Conservation (phyloP, 768 basidiomycete species). For the Leccinum subgranulosum region DNA sequence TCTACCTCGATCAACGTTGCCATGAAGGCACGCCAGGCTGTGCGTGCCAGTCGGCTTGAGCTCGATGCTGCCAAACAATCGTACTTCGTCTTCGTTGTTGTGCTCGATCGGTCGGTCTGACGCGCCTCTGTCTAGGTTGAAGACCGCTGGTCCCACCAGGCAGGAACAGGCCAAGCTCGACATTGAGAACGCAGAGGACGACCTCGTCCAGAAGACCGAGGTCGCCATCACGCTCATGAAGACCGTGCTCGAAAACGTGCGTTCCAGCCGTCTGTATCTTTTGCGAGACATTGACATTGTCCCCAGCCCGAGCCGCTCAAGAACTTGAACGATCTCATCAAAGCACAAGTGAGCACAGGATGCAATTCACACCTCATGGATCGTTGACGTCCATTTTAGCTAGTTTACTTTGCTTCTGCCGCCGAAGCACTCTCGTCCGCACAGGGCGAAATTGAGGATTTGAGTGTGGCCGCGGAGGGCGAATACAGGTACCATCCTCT, state of each 20-base stretch:
- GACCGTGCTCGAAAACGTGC: slow-evolving; percentile 94
- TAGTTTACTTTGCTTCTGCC: slow-evolving; percentile 69
- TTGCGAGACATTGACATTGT: background rate
- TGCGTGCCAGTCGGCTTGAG: slow-evolving; percentile 76
- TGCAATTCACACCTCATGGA: background rate
- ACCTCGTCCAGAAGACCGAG: slow-evolving; percentile 96
- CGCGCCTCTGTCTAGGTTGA: slow-evolving; percentile 53
- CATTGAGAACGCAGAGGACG: slow-evolving; percentile 92
- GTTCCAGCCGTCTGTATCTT: slow-evolving; percentile 25
- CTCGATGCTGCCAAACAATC: slow-evolving; percentile 88
- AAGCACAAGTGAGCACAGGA: slow-evolving; percentile 64
- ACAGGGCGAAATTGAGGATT: slow-evolving; percentile 91
- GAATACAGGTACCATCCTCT: slow-evolving; percentile 71
- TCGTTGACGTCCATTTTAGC: slow-evolving; percentile 36
- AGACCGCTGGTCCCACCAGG: slow-evolving; percentile 67
- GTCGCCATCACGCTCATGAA: slow-evolving; percentile 97
- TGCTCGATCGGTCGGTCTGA: background rate
- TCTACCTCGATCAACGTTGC: slow-evolving; percentile 82
- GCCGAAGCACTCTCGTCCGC: slow-evolving; percentile 79
- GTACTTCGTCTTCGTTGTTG: slow-evolving; percentile 40
- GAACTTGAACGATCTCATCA: slow-evolving; percentile 88
- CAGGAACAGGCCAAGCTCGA: slow-evolving; percentile 93
- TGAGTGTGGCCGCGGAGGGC: slow-evolving; percentile 89
- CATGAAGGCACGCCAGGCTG: slow-evolving; percentile 87
- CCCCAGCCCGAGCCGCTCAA: slow-evolving; percentile 90